These are phyloP conservation scores for Pestalotiopsis sp. DNA, from an alignment of 2,329 filamentous ascomycete genomes.

Conservation along the genomic window DNA sequence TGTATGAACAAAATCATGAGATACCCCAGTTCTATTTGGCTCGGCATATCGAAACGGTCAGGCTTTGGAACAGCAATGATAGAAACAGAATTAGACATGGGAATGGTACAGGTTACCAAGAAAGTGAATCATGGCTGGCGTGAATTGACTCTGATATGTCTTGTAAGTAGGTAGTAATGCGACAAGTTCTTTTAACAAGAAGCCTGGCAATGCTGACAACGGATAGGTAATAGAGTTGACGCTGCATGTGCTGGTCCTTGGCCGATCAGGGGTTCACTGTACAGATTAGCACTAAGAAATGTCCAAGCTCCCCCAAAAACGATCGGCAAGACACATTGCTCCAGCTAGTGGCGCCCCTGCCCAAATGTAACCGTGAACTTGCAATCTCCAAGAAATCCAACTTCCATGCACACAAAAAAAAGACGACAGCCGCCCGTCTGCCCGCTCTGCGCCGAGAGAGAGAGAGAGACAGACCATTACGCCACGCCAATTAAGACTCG, in stretches of 20 bases:
- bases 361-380: neutral
- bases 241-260: neutral
- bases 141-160: neutral
- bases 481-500: neutral
- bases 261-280: neutral
- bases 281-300: neutral
- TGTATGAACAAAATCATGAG: neutral
- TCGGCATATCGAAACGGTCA: neutral
- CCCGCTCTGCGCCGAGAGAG: conserved; percentile 9
- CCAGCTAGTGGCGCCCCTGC: neutral
- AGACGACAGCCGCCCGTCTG: neutral
- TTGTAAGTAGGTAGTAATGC: too few relatives aligned
- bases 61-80: neutral
- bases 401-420: neutral
- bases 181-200: neutral
- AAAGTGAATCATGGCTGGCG: neutral
- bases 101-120: too few relatives aligned
- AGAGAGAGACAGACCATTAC: neutral
- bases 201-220: neutral
- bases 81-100: neutral
- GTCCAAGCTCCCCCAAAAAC: neutral
- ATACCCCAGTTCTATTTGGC: neutral
- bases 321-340: neutral
- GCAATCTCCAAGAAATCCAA: neutral
- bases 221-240: neutral